Evolutionary conservation across 495 filamentous ascomycete genomes (phyloP).

Genomic region (Bathelium albidoporum): DNA sequence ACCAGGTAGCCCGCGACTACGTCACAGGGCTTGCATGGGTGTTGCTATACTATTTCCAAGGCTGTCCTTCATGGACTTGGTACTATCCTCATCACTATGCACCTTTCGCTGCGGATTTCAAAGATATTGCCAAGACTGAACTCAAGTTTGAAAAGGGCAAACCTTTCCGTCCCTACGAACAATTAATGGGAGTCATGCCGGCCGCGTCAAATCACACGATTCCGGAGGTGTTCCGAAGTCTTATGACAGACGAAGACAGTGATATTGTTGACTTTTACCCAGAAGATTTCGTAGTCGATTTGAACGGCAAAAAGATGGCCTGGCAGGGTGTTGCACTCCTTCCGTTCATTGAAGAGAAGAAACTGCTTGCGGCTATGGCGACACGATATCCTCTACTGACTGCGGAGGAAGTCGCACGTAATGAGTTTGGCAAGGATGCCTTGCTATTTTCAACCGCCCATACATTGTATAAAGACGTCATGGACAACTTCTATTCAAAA

Average conservation of each 20-base stretch:
- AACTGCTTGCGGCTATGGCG: constrained; percentile 72
- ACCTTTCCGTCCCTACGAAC: constrained; percentile 87
- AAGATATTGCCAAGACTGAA: constrained; percentile 66
- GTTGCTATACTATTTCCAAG: constrained; percentile 95
- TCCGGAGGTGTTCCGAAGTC: constrained; percentile 68
- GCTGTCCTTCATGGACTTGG: constrained; percentile 97
- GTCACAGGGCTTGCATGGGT: constrained; percentile 98
- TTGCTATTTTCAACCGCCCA: constrained; percentile 76
- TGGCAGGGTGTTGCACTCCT: constrained; percentile 95
- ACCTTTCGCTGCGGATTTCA: constrained; percentile 92
- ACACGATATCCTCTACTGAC: constrained; percentile 71
- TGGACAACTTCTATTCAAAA: constrained; percentile 80
- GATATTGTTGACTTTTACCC: constrained; percentile 98
- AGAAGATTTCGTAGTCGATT: constrained; percentile 79
- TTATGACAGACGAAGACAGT: constrained; percentile 81
- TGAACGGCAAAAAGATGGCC: constrained; percentile 96
- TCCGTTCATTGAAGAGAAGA: constrained; percentile 90
- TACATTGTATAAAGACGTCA: constrained; percentile 71
- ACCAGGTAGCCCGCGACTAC: constrained; percentile 85
- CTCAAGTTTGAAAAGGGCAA: constrained; percentile 77
- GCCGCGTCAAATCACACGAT: constrained; percentile 87
- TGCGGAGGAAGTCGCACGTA: constrained; percentile 67
- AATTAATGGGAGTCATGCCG: constrained; percentile 95
- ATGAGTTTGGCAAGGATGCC: constrained; percentile 68
- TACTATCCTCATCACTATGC: constrained; percentile 99